A percentile compares a stretch with the other conserved stretches of the same genome.
Conservation (phyloP, 495 filamentous ascomycete species). For the Penicillium diatomitis region DNA sequence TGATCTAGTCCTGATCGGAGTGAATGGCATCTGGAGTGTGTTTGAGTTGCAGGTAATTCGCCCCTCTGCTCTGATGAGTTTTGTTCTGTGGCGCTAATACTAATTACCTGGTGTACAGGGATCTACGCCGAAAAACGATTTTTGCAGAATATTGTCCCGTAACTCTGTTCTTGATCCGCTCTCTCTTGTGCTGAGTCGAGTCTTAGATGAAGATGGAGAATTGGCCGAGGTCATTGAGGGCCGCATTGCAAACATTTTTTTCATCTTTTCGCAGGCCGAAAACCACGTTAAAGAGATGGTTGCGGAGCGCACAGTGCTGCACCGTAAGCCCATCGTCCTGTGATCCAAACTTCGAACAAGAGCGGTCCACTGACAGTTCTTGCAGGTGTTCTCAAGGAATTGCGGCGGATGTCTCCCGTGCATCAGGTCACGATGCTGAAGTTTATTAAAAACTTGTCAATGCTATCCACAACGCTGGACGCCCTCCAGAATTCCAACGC, state of each 20-base stretch:
- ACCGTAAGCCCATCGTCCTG: conserved; percentile 38
- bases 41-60: conserved; percentile 75
- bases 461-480: conserved; percentile 92
- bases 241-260: conserved; percentile 96
- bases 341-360: not conserved
- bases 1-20: conserved; percentile 91
- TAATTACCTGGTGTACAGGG: conserved; percentile 41
- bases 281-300: conserved; percentile 97
- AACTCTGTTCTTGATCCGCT: conserved; percentile 95
- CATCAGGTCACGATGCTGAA: conserved; percentile 99
- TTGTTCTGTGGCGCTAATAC: conserved; percentile 3
- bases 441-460: conserved; percentile 97
- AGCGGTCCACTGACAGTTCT: conserved; percentile 7
- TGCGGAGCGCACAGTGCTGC: conserved; percentile 90
- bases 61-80: not conserved
- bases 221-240: conserved; percentile 80
- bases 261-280: conserved; percentile 95
- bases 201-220: conserved; percentile 79
- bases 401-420: conserved; percentile 75
- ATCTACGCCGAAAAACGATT: conserved; percentile 96
- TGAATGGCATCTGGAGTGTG: conserved; percentile 97
- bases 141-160: conserved; percentile 89
- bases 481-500: conserved; percentile 92
- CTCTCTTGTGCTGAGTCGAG: conserved; percentile 78
- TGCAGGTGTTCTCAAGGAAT: conserved; percentile 80